phyloP scores from a whole-genome alignment of 2,329 filamentous ascomycete species.

The Ceratocystiopsis minuta region DNA sequence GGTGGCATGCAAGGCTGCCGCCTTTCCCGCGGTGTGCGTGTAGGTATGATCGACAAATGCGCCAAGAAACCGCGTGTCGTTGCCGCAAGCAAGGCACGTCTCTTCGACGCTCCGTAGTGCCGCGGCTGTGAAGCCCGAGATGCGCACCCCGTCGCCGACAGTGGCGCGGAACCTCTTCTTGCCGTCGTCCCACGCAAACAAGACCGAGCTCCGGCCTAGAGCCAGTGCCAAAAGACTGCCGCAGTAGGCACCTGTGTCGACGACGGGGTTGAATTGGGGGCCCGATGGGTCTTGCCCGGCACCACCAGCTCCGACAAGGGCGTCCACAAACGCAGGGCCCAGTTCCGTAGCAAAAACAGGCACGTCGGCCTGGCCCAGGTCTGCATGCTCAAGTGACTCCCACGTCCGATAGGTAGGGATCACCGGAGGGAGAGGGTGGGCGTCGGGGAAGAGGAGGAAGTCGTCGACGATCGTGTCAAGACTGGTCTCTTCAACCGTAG shows the following conservation, averaged over 20 bases:
- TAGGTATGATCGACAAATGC: constrained; percentile 12
- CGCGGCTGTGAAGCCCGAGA: constrained; percentile 37
- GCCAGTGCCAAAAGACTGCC: constrained; percentile 46
- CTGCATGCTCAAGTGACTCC: constrained; percentile 18
- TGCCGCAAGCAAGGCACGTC: constrained; percentile 29
- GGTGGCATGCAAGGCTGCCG: constrained; percentile 11
- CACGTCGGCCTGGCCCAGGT: no score
- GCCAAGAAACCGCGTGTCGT: constrained; percentile 21
- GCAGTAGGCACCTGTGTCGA: constrained; percentile 28
- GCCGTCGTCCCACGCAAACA: constrained; percentile 44
- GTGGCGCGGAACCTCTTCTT: constrained; percentile 32
- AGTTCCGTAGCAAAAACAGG: constrained; percentile 49
- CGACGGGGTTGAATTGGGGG: no score
- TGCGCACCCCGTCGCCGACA: constrained; percentile 27
- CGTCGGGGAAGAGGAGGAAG: constrained; percentile 29
- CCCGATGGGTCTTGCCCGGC: no score
- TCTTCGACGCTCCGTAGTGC: constrained; percentile 28
- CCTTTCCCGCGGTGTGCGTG: constrained; percentile 6
- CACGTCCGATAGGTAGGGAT: constrained; percentile 41
- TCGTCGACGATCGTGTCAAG: constrained; percentile 14
- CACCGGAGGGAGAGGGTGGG: constrained; percentile 10
- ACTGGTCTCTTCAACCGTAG: neutral
- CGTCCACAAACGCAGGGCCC: constrained; percentile 47
- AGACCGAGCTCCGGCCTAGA: constrained; percentile 51
- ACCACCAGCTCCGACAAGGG: constrained; percentile 26